Evolutionary conservation across 2,329 filamentous ascomycete species (phyloP).

Genomic region (Phaeosphaeriaceae sp.): DNA sequence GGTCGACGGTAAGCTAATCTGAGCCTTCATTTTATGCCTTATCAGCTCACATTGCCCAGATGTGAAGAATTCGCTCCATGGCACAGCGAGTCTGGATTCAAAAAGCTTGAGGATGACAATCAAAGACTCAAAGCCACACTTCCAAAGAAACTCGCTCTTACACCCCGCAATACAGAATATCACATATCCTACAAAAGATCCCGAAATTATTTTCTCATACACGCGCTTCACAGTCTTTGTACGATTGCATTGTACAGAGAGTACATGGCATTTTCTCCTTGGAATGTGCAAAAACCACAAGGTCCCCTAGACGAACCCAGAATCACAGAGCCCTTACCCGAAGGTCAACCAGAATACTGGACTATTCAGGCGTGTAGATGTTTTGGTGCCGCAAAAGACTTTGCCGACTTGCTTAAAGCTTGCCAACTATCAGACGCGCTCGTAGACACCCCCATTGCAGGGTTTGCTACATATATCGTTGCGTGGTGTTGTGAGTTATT

Average conservation of each 20-base stretch:
- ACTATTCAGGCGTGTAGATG: conserved; percentile 65
- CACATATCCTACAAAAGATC: conserved; percentile 69
- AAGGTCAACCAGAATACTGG: conserved; percentile 60
- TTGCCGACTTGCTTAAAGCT: conserved; percentile 68
- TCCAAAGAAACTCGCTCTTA: conserved; percentile 64
- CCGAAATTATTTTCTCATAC: conserved; percentile 70
- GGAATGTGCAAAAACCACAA: conserved; percentile 57
- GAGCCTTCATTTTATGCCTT: not conserved
- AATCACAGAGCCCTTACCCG: conserved; percentile 54
- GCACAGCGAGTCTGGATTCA: conserved; percentile 63
- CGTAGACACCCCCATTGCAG: conserved; percentile 70
- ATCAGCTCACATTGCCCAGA: conserved; percentile 17
- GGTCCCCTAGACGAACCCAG: conserved; percentile 66
- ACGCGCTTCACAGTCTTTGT: conserved; percentile 70
- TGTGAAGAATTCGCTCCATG: conserved; percentile 62
- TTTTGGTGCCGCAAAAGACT: conserved; percentile 67
- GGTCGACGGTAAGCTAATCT: conserved; percentile 56
- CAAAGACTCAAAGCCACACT: conserved; percentile 61
- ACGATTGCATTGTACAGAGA: conserved; percentile 72
- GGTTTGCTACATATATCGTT: conserved; percentile 71
- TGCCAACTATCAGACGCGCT: conserved; percentile 66
- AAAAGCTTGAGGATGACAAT: conserved; percentile 59
- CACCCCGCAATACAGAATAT: conserved; percentile 66
- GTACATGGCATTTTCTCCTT: conserved; percentile 70
- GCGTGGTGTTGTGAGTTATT: conserved; percentile 61